A percentile compares a stretch with the other conserved stretches of the same genome.
Conservation (phyloP, 2,329 filamentous ascomycete genomes). For the Lasiodiplodia sp. region DNA sequence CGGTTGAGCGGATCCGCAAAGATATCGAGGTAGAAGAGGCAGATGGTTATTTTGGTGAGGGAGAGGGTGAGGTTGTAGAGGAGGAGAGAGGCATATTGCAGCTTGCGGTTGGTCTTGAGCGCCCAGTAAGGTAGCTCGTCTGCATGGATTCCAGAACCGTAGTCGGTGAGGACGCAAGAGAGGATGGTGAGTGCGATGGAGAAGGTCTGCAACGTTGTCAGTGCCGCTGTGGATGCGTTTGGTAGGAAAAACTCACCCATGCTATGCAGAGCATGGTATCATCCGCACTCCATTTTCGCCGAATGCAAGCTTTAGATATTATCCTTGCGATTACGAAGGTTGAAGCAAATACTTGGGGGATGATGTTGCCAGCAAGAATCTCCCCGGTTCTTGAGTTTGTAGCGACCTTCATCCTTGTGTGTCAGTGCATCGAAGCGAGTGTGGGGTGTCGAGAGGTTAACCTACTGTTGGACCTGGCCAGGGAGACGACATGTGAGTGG, state of each 20-base stretch:
- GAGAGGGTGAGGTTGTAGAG: conserved; percentile 43
- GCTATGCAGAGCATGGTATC: conserved; percentile 10
- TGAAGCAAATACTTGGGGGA: conserved; percentile 4
- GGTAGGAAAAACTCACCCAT: background rate
- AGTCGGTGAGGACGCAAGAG: conserved; percentile 7
- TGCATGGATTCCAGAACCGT: conserved; percentile 11
- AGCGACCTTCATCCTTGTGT: background rate
- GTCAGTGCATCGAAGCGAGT: background rate
- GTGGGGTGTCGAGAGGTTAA: background rate
- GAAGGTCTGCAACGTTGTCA: background rate
- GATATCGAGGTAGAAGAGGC: conserved; percentile 44
- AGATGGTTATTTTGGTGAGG: conserved; percentile 40
- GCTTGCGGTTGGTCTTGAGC: conserved; percentile 26
- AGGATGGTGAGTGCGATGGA: conserved; percentile 6
- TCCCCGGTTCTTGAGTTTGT: background rate
- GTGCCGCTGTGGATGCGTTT: background rate
- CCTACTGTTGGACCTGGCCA: conserved; percentile 11
- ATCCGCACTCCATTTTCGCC: conserved; percentile 7
- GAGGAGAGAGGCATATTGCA: conserved; percentile 35
- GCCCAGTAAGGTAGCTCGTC: background rate
- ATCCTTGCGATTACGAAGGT: conserved; percentile 8
- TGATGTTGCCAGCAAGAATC: conserved; percentile 11
- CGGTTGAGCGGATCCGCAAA: conserved; percentile 38
- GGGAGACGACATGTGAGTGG: background rate
- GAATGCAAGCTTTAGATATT: conserved; percentile 11